Conservation (phyloP, 768 basidiomycete species). For the Neoboletus brunneissimus region DNA sequence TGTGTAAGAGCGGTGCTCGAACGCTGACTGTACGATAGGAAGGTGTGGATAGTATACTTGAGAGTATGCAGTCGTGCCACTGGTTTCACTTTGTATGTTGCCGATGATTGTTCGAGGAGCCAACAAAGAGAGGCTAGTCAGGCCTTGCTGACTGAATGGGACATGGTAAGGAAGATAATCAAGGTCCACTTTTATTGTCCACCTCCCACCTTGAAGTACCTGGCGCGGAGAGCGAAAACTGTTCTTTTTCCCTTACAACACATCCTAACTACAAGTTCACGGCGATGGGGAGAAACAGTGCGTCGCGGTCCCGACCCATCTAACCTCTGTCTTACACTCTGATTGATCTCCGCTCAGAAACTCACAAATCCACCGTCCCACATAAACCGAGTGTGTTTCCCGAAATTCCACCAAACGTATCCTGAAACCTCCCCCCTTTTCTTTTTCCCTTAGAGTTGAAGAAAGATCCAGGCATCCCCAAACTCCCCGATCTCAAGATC, state of each 20-base stretch:
- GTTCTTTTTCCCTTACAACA: not conserved
- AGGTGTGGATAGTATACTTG: too few species aligned
- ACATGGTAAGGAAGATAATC: not conserved
- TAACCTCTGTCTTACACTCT: not conserved
- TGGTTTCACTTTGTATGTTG: not conserved
- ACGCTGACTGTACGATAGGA: too few species aligned
- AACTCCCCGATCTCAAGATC: slow-evolving; percentile 70
- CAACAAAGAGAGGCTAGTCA: not conserved
- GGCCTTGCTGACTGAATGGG: not conserved
- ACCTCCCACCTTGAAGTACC: not conserved
- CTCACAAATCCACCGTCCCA: slow-evolving; percentile 23
- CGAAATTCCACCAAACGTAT: not conserved
- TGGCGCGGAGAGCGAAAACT: slow-evolving; percentile 12
- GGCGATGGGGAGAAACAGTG: slow-evolving; percentile 33
- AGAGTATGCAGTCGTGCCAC: not conserved
- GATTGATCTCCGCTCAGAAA: slow-evolving; percentile 16
- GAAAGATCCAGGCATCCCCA: slow-evolving; percentile 87
- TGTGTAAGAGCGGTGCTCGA: too few species aligned
- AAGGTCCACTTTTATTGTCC: not conserved
- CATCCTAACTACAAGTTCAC: not conserved
- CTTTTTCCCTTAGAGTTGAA: slow-evolving; percentile 57
- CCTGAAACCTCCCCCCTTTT: not conserved
- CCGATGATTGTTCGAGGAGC: not conserved
- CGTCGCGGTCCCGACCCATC: slow-evolving; percentile 4
- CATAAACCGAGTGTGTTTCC: slow-evolving; percentile 25